Evolutionary conservation across 805 yeast genomes (phyloP), one percentile per base, ranked within the genome.

Genomic region (Metschnikowia similis): DNA sequence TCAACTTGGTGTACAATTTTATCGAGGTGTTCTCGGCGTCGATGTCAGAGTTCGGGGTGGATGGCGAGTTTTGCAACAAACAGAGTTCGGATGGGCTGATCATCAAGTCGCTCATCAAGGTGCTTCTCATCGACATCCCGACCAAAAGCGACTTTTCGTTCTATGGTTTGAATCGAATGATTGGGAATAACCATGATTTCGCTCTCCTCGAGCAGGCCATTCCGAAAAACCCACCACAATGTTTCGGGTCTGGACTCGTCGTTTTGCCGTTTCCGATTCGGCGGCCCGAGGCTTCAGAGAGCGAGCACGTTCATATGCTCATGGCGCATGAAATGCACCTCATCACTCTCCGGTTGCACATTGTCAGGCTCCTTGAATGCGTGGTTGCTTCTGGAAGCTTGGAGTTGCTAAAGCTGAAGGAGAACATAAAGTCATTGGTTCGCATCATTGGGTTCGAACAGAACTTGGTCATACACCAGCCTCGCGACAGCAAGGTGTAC

Each of bases 11-110:
- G 6, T 74, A 68, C 55, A 81, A 77, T 57, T 59, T 74, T 11
- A 73, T 83, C n/a, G 84, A 79, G 51, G 77, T 83, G 26, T 60
- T 83, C 43, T 73, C 71, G 13, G 67, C 73, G 37, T 69, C 83
- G 9, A 64, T 79, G 17, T 56, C 66, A 2, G 45, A 48, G 8
- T 44, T 60, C 40, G 46, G 27, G 7, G 13, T 35, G 8, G 28
- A 43, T 35, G 32, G 28, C 14, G 38, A 32, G 7, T 52, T 52
- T 16, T 43, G 49, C 39, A 52, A 49, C 41, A 32, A 34, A 4
- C 34, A 40, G 11, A 32, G 36, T 13, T 28, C 46, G 8, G 40
- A 43, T 21, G 37, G 13, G 21, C 50, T 46, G 47, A 39, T 48
- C 13, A 54, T 74, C 13, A 62, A 60, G 30, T 60, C 72, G 4